Evolutionary conservation across 108 stramenopile genomes (phyloP).

Genomic region (Bacterosira constricta): DNA sequence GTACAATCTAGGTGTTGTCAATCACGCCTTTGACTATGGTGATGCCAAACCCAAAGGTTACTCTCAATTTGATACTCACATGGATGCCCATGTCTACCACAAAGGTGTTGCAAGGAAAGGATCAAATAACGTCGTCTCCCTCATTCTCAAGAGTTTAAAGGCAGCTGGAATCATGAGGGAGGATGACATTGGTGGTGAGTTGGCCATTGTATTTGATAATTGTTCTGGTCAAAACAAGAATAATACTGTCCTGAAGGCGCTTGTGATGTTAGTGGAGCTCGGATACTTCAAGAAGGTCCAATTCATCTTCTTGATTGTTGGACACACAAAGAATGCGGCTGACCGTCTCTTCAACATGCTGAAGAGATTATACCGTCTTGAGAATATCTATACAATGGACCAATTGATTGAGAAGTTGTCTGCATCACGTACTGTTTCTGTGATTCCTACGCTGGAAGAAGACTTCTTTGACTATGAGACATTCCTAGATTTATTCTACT

Average conservation of each 20-base stretch:
- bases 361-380: not conserved
- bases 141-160: conserved; percentile 15
- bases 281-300: conserved; percentile 3
- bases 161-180: not conserved
- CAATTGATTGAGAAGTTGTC: not conserved
- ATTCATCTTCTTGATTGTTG: not conserved
- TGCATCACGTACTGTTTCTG: not conserved
- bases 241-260: conserved; percentile 20
- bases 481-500: not conserved
- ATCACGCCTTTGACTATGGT: not conserved
- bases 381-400: not conserved
- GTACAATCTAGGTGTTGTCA: conserved; percentile 14
- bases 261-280: not conserved
- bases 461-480: not conserved
- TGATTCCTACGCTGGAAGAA: not conserved
- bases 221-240: conserved; percentile 43
- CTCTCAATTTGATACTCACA: not conserved
- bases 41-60: not conserved
- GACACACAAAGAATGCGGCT: not conserved
- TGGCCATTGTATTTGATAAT: conserved; percentile 24
- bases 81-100: conserved; percentile 13
- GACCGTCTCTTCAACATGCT: not conserved
- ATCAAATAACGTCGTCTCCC: conserved; percentile 18
- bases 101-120: conserved; percentile 24
- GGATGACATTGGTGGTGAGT: not conserved